These are phyloP conservation scores for Tremella fuciformis DNA, from an alignment of 768 basidiomycete genomes.

Conservation along the genomic window DNA sequence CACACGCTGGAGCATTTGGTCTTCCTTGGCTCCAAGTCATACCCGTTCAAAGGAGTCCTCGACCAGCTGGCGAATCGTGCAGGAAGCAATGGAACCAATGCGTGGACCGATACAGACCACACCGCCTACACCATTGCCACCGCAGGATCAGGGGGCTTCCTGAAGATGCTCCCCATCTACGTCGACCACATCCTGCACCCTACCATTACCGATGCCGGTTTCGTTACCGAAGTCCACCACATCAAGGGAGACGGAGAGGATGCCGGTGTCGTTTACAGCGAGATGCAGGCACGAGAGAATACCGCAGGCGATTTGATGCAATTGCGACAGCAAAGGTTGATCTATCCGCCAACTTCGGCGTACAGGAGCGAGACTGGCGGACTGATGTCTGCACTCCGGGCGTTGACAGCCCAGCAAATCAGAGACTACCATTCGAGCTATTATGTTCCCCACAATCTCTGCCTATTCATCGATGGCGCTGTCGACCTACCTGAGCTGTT, in stretches of 20 bases:
- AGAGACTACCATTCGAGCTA: slow-evolving; percentile 80
- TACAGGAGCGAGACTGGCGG: slow-evolving; percentile 98
- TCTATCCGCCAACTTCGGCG: slow-evolving; percentile 77
- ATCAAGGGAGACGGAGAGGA: slow-evolving; percentile 85
- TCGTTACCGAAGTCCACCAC: slow-evolving; percentile 79
- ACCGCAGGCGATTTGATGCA: slow-evolving; percentile 87
- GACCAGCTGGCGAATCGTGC: slow-evolving; percentile 93
- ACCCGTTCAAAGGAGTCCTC: slow-evolving; percentile 92
- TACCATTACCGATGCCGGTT: slow-evolving; percentile 83
- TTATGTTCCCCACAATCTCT: slow-evolving; percentile 85
- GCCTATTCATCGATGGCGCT: slow-evolving; percentile 80
- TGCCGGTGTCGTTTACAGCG: slow-evolving; percentile 84
- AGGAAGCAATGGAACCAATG: slow-evolving; percentile 60
- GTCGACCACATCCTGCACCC: slow-evolving; percentile 96
- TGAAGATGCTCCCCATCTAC: slow-evolving; percentile 61
- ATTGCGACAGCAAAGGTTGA: slow-evolving; percentile 69
- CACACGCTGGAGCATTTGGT: slow-evolving; percentile 94
- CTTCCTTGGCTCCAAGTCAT: slow-evolving; percentile 93
- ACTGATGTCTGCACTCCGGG: slow-evolving; percentile 83
- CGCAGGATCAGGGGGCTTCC: slow-evolving; percentile 81
- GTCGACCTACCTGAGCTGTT: slow-evolving; percentile 74
- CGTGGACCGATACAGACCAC: slow-evolving; percentile 84
- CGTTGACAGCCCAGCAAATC: slow-evolving; percentile 83
- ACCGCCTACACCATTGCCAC: slow-evolving; percentile 95
- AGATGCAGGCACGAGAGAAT: slow-evolving; percentile 67